Conservation (phyloP, 1,284 basidiomycete genomes). For the Microbotryomycetes sp. region DNA sequence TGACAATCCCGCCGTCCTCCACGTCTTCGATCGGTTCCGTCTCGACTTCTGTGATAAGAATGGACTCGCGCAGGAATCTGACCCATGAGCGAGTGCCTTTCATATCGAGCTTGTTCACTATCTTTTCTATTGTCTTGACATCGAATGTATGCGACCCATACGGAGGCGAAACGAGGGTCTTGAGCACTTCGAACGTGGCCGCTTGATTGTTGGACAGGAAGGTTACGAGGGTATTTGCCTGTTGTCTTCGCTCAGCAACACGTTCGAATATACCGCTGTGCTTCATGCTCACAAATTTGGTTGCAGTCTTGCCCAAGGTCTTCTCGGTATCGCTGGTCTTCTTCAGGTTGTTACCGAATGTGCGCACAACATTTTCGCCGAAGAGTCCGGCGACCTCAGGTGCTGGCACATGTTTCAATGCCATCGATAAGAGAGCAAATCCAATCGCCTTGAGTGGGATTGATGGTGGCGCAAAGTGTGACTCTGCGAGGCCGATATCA, state of each 20-base stretch:
- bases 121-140: slow-evolving; percentile 79
- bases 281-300: slow-evolving; percentile 65
- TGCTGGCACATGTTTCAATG: slow-evolving; percentile 60
- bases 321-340: slow-evolving; percentile 42
- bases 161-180: slow-evolving; percentile 14
- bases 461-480: slow-evolving; percentile 76
- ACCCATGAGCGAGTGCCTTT: slow-evolving; percentile 74
- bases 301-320: slow-evolving; percentile 35
- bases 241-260: background rate
- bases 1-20: slow-evolving; percentile 47
- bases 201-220: slow-evolving; percentile 15
- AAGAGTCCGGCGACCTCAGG: slow-evolving; percentile 76
- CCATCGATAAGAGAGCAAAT: slow-evolving; percentile 81
- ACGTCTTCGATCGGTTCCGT: slow-evolving; percentile 36
- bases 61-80: slow-evolving; percentile 57
- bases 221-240: slow-evolving; percentile 7
- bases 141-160: slow-evolving; percentile 24
- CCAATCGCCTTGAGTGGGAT: slow-evolving; percentile 91
- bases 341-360: slow-evolving; percentile 91
- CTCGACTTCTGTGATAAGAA: slow-evolving; percentile 34
- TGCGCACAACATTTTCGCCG: slow-evolving; percentile 91
- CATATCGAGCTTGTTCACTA: slow-evolving; percentile 66
- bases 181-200: slow-evolving; percentile 17
- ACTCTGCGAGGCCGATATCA: slow-evolving; percentile 58
- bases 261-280: slow-evolving; percentile 67